Conservation (phyloP, 768 basidiomycete genomes). For the Phaffia australis region DNA sequence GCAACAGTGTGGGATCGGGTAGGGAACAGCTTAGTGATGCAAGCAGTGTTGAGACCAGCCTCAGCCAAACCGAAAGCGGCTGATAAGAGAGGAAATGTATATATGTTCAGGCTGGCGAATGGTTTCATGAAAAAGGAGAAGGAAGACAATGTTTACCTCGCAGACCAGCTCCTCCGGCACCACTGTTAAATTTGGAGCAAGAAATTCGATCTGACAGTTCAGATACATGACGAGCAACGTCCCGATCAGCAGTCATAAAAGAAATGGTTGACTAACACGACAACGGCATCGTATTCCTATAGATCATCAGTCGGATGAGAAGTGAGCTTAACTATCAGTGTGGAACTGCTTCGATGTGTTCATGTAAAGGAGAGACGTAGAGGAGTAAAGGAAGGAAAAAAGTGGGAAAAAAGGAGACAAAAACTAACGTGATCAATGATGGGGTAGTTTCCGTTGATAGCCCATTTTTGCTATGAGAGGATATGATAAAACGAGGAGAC, state of each 20-base stretch:
- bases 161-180: conserved; percentile 95
- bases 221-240: too few species aligned
- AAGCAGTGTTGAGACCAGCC: conserved; percentile 96
- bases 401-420: background rate
- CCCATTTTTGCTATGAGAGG: conserved; percentile 12
- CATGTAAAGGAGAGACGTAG: background rate
- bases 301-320: conserved; percentile 12
- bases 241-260: conserved; percentile 4
- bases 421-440: conserved; percentile 79
- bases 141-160: conserved; percentile 70
- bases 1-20: conserved; percentile 98
- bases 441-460: conserved; percentile 65
- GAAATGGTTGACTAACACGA: conserved; percentile 58
- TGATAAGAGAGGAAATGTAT: background rate
- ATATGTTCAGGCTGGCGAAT: background rate
- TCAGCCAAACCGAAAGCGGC: conserved; percentile 49
- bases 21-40: conserved; percentile 97
- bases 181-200: conserved; percentile 44
- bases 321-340: background rate
- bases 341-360: background rate
- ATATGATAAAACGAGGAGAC: background rate
- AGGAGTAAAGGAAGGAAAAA: background rate
- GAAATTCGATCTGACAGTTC: conserved; percentile 17
- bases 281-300: conserved; percentile 75
- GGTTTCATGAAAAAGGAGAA: background rate